Evolutionary conservation across 768 basidiomycete species (phyloP), one percentile per base, ranked within the genome.

Genomic region (Omphalotus guepiniiformis): DNA sequence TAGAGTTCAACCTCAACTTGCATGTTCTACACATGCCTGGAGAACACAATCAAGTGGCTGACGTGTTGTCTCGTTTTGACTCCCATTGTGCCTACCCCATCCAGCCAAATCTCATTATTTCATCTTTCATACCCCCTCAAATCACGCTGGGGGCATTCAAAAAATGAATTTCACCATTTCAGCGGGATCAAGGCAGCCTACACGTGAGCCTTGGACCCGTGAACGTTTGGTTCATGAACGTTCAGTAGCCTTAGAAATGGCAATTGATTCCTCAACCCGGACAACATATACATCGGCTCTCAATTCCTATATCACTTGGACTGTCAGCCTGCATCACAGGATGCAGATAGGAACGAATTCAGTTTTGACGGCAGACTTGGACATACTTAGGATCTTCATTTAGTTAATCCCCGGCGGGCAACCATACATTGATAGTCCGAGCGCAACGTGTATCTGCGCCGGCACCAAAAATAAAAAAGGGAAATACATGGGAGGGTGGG

Each of bases 301-400:
- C 16, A 61, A 69, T 18, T 72, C 66, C 2, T 74, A 73, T 36
- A 21, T 72, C 9, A 51, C 57, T n/a, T n/a, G n/a, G n/a, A n/a
- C n/a, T n/a, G n/a, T n/a, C n/a, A n/a, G n/a, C n/a, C n/a, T n/a
- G n/a, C n/a, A n/a, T n/a, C n/a, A n/a, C n/a, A n/a, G n/a, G n/a
- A n/a, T n/a, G n/a, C n/a, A n/a, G n/a, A n/a, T n/a, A n/a, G n/a
- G n/a, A n/a, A n/a, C n/a, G n/a, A n/a, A n/a, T n/a, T n/a, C n/a
- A n/a, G n/a, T n/a, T n/a, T n/a, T n/a, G n/a, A n/a, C n/a, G n/a
- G n/a, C n/a, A n/a, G n/a, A n/a, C n/a, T n/a, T n/a, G n/a, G n/a
- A n/a, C n/a, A n/a, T n/a, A n/a, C n/a, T n/a, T n/a, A n/a, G n/a
- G n/a, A n/a, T n/a, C n/a, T n/a, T n/a, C n/a, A n/a, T n/a, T n/a